Conservation (phyloP, 805 yeast genomes). For the Tanozyma kutaoensis region DNA sequence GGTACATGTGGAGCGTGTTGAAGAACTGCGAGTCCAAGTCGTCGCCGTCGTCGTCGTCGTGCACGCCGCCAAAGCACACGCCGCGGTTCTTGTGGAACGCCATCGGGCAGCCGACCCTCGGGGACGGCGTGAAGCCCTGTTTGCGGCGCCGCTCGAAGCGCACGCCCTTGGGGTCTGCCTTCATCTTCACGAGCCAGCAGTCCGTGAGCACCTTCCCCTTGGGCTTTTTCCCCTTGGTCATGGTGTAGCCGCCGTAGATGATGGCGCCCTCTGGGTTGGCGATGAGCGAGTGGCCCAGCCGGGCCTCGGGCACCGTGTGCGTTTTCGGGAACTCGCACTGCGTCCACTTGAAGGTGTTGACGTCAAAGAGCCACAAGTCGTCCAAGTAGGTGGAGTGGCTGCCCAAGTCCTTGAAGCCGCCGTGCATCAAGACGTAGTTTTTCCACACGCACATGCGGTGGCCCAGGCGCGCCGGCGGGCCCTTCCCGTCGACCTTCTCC, state of each 20-base stretch:
- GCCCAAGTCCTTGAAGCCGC: slow-evolving; percentile 91
- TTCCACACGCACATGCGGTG: slow-evolving; percentile 89
- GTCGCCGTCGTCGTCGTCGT: slow-evolving; percentile 89
- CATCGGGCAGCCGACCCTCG: slow-evolving; percentile 92
- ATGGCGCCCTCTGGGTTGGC: slow-evolving; percentile 74
- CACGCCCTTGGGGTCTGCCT: slow-evolving; percentile 59
- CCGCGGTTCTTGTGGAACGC: slow-evolving; percentile 87
- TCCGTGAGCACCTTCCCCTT: slow-evolving; percentile 85
- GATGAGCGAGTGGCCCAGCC: slow-evolving; percentile 86
- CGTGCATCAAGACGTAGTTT: slow-evolving; percentile 71
- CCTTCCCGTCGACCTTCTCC: slow-evolving; percentile 73
- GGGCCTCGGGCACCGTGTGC: slow-evolving; percentile 73
- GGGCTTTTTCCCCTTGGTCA: slow-evolving; percentile 80
- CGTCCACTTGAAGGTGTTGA: slow-evolving; percentile 80
- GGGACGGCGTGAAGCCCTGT: slow-evolving; percentile 82
- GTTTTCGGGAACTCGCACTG: slow-evolving; percentile 79
- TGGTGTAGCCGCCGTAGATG: slow-evolving; percentile 87
- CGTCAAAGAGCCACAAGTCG: slow-evolving; percentile 89
- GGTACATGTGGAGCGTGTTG: slow-evolving; percentile 71
- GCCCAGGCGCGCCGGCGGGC: slow-evolving; percentile 84
- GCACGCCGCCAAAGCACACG: slow-evolving; percentile 89
- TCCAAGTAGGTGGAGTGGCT: slow-evolving; percentile 67
- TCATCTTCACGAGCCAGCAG: slow-evolving; percentile 81
- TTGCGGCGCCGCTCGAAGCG: slow-evolving; percentile 86
- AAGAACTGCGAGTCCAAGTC: slow-evolving; percentile 80